These are phyloP conservation scores for Trichoderma pleuroti DNA, from an alignment of 2,329 filamentous ascomycete species.

Conservation along the genomic window DNA sequence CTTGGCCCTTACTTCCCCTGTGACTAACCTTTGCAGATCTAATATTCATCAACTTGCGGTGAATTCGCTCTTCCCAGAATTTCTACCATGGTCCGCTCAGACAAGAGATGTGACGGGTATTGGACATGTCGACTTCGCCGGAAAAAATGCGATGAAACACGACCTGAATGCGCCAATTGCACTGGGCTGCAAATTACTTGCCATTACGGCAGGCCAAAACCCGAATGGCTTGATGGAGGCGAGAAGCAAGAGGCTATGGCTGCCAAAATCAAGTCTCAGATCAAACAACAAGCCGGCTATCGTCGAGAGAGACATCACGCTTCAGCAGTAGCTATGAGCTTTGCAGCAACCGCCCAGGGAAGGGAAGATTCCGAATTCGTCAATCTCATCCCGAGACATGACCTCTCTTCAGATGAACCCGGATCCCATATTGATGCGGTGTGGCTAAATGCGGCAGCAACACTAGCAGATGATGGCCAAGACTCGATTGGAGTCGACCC, in stretches of 20 bases:
- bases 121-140: background rate
- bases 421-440: background rate
- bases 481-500: background rate
- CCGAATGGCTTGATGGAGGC: background rate
- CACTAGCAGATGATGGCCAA: background rate
- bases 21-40: background rate
- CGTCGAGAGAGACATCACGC: background rate
- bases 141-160: background rate
- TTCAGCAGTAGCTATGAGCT: background rate
- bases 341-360: background rate
- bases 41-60: background rate
- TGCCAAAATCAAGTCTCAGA: background rate
- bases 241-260: background rate
- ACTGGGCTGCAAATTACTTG: background rate
- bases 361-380: background rate
- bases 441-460: background rate
- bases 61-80: background rate
- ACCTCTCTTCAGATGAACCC: background rate
- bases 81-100: background rate
- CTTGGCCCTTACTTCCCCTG: background rate
- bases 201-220: background rate
- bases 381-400: background rate
- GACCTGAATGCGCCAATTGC: background rate
- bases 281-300: background rate
- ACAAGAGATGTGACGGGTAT: background rate